Conservation (phyloP, 176 grass and related monocot genomes). For the Carex parvula region DNA sequence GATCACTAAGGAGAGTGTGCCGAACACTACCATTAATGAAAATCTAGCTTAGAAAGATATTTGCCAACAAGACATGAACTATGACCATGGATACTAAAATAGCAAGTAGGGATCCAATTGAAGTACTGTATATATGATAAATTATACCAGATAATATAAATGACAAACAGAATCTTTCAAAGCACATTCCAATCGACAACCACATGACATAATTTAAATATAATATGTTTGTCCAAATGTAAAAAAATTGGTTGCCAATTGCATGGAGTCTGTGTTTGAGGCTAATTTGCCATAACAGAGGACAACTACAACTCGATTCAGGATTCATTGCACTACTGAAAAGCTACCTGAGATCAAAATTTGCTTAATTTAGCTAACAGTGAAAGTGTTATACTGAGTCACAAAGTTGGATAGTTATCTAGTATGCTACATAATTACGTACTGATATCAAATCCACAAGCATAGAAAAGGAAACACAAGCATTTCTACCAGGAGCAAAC, state of each 20-base stretch:
- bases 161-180: too few relatives aligned
- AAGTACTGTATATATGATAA: too few relatives aligned
- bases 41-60: too few relatives aligned
- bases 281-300: not conserved
- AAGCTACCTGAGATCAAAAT: not conserved
- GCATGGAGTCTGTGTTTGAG: not conserved
- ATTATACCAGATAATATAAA: too few relatives aligned
- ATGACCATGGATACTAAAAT: too few relatives aligned
- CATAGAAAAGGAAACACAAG: too few relatives aligned
- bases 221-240: not conserved
- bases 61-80: too few relatives aligned
- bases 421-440: too few relatives aligned
- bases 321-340: not conserved
- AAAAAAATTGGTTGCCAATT: not conserved
- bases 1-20: too few relatives aligned
- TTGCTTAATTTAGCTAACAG: not conserved
- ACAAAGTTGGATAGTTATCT: not conserved
- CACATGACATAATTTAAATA: not conserved
- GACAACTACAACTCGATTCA: not conserved
- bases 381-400: not conserved
- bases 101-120: too few relatives aligned
- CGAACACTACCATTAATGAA: too few relatives aligned
- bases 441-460: too few relatives aligned
- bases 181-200: not conserved
- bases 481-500: not conserved